A percentile compares a stretch with the other conserved stretches of the same genome.
phyloP scores from a whole-genome alignment of 192 early-diverging fungal species.

The Paraglomus occultum region DNA sequence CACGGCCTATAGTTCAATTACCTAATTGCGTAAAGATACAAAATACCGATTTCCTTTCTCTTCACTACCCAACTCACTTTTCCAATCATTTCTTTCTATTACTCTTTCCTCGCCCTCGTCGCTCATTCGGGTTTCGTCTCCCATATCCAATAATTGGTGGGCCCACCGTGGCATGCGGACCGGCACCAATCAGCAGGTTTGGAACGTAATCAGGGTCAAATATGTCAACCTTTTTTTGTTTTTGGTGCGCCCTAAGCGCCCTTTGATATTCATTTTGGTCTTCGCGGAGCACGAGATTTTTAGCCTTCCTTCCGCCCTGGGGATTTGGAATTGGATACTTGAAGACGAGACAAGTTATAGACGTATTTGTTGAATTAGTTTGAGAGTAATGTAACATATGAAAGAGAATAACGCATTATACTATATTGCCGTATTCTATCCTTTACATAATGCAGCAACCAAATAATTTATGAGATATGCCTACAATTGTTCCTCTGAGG shows the following conservation, averaged over 20 bases:
- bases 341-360: neutral
- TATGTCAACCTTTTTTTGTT: conserved; percentile 55
- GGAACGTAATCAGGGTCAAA: conserved; percentile 72
- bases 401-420: too few relatives aligned
- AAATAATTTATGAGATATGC: conserved; percentile 1
- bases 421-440: neutral
- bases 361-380: too few relatives aligned
- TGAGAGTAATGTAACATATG: too few relatives aligned
- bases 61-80: conserved; percentile 30
- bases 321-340: conserved; percentile 82
- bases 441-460: neutral
- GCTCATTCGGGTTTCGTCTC: conserved; percentile 65
- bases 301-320: conserved; percentile 72
- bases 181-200: conserved; percentile 44
- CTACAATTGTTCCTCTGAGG: conserved; percentile 80
- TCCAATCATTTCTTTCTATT: conserved; percentile 50
- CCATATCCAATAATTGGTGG: conserved; percentile 66
- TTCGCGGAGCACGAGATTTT: conserved; percentile 81
- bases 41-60: neutral
- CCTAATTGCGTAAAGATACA: too few relatives aligned
- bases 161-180: conserved; percentile 57
- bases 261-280: conserved; percentile 86
- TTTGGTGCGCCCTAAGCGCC: conserved; percentile 49
- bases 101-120: conserved; percentile 38
- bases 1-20: too few relatives aligned